phyloP scores from a whole-genome alignment of 257 asterid species.

The Orobanche coerulescens region DNA sequence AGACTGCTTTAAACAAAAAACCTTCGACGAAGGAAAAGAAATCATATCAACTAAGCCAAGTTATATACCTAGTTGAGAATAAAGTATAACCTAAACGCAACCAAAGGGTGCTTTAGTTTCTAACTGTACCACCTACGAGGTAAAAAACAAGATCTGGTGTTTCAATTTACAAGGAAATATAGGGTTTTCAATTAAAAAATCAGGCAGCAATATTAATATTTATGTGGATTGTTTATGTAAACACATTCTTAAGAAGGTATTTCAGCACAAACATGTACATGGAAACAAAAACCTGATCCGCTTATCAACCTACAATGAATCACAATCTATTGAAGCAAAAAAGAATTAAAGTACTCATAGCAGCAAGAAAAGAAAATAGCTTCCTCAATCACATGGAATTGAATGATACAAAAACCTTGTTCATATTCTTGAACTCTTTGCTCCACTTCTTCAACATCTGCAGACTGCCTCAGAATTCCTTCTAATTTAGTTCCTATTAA shows the following conservation, averaged over 20 bases:
- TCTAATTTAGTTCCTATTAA: slow-evolving; percentile 62
- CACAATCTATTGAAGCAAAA: slow-evolving; percentile 8
- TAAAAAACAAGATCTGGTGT: not conserved
- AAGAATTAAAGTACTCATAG: not conserved
- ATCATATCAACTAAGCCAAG: slow-evolving; percentile 9
- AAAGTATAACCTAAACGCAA: not conserved
- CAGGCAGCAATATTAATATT: slow-evolving; percentile 9
- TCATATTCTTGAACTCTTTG: slow-evolving; percentile 78
- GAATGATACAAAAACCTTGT: slow-evolving; percentile 47
- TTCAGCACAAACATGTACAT: slow-evolving; percentile 6
- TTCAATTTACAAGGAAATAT: not conserved
- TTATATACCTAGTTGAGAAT: not conserved
- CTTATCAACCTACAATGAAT: not conserved
- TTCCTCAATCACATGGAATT: not conserved
- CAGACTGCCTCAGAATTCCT: slow-evolving; percentile 82
- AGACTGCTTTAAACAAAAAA: not conserved
- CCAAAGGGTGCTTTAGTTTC: not conserved
- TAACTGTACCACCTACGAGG: not conserved
- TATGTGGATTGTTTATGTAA: not conserved
- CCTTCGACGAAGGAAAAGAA: slow-evolving; percentile 16
- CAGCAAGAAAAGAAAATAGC: slow-evolving; percentile 4
- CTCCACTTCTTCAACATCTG: slow-evolving; percentile 89
- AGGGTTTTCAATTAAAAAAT: slow-evolving; percentile 8
- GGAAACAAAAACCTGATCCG: not conserved
- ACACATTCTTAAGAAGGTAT: not conserved